A percentile compares a stretch with the other conserved stretches of the same genome.
Conservation (phyloP, 768 basidiomycete genomes). For the Lentinula aciculospora region DNA sequence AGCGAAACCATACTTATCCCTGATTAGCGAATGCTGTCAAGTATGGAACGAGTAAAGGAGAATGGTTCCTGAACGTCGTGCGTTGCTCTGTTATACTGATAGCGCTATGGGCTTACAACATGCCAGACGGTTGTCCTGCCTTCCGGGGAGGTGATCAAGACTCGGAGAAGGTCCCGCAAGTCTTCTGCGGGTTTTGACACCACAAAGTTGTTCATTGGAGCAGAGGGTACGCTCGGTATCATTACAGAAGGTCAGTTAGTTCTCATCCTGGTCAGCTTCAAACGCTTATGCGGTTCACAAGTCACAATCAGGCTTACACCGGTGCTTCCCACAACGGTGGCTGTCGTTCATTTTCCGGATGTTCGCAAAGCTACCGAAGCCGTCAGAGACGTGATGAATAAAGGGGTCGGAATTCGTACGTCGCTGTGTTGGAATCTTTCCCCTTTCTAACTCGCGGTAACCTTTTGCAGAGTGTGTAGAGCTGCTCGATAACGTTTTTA, state of each 20-base stretch:
- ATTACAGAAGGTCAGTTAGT: constrained; percentile 66
- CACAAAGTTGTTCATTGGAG: constrained; percentile 87
- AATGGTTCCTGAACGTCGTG: constrained; percentile 88
- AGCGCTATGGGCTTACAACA: neutral
- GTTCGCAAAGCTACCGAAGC: constrained; percentile 72
- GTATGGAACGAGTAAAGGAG: constrained; percentile 84
- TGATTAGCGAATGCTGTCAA: constrained; percentile 69
- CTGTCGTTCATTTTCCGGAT: constrained; percentile 75
- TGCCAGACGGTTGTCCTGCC: constrained; percentile 82
- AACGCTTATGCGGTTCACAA: constrained; percentile 16
- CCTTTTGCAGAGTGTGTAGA: constrained; percentile 69
- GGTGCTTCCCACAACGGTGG: constrained; percentile 75
- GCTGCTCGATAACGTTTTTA: constrained; percentile 67
- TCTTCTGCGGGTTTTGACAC: constrained; percentile 84
- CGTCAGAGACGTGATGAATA: constrained; percentile 64
- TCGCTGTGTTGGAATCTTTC: constrained; percentile 9
- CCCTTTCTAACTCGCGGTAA: neutral
- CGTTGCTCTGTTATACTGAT: constrained; percentile 14
- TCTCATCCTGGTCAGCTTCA: neutral
- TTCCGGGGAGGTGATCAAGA: constrained; percentile 87
- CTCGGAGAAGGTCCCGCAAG: constrained; percentile 71
- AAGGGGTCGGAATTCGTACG: constrained; percentile 74
- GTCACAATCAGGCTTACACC: constrained; percentile 82
- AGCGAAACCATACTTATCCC: constrained; percentile 6
- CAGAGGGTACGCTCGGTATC: constrained; percentile 76